Percentiles rank a stretch among this genome's conserved stretches.
phyloP scores from a whole-genome alignment of 192 early-diverging fungal genomes.

The Linnemannia zychae region DNA sequence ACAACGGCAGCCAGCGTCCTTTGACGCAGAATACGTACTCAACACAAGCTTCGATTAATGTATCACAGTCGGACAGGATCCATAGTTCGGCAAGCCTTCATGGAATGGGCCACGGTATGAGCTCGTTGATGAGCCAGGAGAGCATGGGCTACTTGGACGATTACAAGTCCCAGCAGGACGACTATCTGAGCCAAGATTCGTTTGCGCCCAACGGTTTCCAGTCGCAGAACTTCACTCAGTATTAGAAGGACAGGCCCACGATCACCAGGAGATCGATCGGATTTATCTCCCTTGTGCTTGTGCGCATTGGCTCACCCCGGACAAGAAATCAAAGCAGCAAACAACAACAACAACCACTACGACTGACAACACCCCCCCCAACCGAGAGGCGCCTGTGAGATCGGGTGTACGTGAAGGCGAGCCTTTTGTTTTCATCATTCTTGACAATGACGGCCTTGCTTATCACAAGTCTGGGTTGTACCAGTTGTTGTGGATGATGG shows the following conservation, averaged over 20 bases:
- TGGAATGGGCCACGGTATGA: slow-evolving; percentile 43
- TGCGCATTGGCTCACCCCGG: background rate
- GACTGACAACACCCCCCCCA: background rate
- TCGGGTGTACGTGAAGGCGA: slow-evolving; percentile 13
- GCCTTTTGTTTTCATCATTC: too few species aligned
- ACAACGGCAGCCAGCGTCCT: slow-evolving; percentile 49
- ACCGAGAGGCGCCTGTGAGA: slow-evolving; percentile 56
- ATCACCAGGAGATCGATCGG: background rate
- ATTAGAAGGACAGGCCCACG: slow-evolving; percentile 19
- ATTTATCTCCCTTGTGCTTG: background rate
- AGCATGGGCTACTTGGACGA: slow-evolving; percentile 65
- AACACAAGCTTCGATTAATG: slow-evolving; percentile 67
- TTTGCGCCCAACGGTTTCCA: slow-evolving; percentile 64
- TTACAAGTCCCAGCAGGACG: slow-evolving; percentile 72
- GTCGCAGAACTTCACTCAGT: slow-evolving; percentile 70
- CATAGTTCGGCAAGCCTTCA: slow-evolving; percentile 27
- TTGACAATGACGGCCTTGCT: too few species aligned
- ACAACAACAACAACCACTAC: background rate
- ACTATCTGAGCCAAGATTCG: slow-evolving; percentile 70
- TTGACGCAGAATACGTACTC: slow-evolving; percentile 70
- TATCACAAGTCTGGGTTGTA: too few species aligned
- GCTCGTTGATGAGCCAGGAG: slow-evolving; percentile 66
- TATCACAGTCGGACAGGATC: slow-evolving; percentile 71
- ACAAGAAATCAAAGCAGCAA: background rate
- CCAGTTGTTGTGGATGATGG: too few species aligned